phyloP scores from a whole-genome alignment of 352 stramenopile species.

The Globisporangium yorkense region DNA sequence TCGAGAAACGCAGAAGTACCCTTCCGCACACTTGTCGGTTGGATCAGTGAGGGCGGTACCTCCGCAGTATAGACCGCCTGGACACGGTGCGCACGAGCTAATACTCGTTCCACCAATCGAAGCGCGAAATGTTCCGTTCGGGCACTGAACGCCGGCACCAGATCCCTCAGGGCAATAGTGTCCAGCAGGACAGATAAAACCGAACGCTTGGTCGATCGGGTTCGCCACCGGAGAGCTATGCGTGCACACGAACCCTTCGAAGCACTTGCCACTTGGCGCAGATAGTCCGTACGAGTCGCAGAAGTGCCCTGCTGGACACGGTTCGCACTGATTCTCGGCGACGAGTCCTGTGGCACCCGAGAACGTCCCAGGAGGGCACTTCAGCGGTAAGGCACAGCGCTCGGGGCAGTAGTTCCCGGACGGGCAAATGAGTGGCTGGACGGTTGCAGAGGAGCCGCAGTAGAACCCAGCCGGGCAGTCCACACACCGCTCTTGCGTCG shows the following conservation, averaged over 20 bases:
- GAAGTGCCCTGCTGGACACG: slow-evolving; percentile 78
- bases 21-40: slow-evolving; percentile 49
- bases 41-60: slow-evolving; percentile 38
- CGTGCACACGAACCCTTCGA: slow-evolving; percentile 58
- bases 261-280: slow-evolving; percentile 41
- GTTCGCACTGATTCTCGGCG: slow-evolving; percentile 61
- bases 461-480: slow-evolving; percentile 69
- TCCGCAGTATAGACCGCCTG: slow-evolving; percentile 49
- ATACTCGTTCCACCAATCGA: slow-evolving; percentile 41
- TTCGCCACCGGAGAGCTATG: slow-evolving; percentile 55
- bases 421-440: slow-evolving; percentile 44
- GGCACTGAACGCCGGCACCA: slow-evolving; percentile 45
- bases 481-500: slow-evolving; percentile 44
- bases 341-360: slow-evolving; percentile 54
- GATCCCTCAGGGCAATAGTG: slow-evolving; percentile 72
- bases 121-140: slow-evolving; percentile 47
- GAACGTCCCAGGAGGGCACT: slow-evolving; percentile 62
- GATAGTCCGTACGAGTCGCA: slow-evolving; percentile 83
- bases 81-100: slow-evolving; percentile 60
- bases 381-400: slow-evolving; percentile 39
- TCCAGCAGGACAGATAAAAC: slow-evolving; percentile 55
- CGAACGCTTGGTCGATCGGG: slow-evolving; percentile 36
- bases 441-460: slow-evolving; percentile 48
- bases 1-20: slow-evolving; percentile 79
- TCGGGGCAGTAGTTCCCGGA: slow-evolving; percentile 65